Evolutionary conservation across 1,139 yeast species (phyloP).

Genomic region (Pichia sp.): DNA sequence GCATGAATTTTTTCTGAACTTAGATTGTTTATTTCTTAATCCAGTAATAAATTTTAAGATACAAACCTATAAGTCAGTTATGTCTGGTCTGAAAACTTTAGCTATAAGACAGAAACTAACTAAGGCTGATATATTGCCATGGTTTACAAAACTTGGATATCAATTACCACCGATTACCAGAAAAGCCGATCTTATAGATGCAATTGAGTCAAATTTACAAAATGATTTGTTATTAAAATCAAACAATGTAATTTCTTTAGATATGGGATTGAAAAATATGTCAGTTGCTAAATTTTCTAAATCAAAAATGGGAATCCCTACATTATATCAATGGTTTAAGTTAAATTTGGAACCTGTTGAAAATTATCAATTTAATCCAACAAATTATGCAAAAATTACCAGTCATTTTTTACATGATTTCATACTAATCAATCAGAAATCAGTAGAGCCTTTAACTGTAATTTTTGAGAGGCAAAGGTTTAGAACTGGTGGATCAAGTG

Average conservation of each 20-base stretch:
- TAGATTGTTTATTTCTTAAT: background rate
- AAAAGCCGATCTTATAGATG: constrained; percentile 13
- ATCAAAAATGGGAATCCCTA: constrained; percentile 24
- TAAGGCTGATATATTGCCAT: constrained; percentile 5
- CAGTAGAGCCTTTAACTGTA: constrained; percentile 33
- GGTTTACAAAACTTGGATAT: constrained; percentile 19
- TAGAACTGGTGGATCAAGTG: constrained; percentile 40
- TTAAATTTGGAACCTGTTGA: constrained; percentile 29
- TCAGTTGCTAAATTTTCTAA: constrained; percentile 29
- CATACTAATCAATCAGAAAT: background rate
- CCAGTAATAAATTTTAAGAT: background rate
- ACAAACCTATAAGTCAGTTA: no score
- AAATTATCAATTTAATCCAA: constrained; percentile 23
- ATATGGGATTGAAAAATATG: constrained; percentile 39
- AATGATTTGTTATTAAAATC: background rate
- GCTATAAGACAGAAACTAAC: constrained; percentile 4
- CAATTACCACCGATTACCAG: constrained; percentile 11
- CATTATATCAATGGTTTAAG: constrained; percentile 38
- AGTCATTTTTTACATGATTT: constrained; percentile 18
- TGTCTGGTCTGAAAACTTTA: background rate
- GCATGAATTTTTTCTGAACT: no score
- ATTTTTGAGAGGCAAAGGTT: constrained; percentile 52
- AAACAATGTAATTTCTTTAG: constrained; percentile 32
- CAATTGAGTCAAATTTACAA: constrained; percentile 3
- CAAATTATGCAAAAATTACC: constrained; percentile 21